phyloP scores from a whole-genome alignment of 306 rosid genomes.

The Quercus parvula region DNA sequence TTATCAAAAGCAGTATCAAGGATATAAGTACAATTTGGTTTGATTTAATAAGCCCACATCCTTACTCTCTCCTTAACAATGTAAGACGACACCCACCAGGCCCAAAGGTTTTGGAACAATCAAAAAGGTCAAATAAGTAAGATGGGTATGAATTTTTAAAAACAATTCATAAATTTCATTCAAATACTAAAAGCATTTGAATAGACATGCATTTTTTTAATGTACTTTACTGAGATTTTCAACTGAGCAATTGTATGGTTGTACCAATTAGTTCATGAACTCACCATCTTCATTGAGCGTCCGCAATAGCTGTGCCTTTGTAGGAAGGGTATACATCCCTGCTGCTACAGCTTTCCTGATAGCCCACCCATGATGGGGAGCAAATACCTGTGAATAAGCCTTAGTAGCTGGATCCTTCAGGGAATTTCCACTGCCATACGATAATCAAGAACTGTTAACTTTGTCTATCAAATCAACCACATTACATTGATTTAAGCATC shows the following conservation, averaged over 20 bases:
- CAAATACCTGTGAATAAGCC: constrained; percentile 76
- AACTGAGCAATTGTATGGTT: constrained; percentile 6
- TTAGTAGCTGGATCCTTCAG: constrained; percentile 82
- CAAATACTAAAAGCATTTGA: background rate
- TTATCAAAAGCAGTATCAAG: background rate
- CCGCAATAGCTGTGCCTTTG: constrained; percentile 59
- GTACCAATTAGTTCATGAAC: constrained; percentile 19
- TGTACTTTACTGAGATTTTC: background rate
- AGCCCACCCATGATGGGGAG: constrained; percentile 89
- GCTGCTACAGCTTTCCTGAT: constrained; percentile 88
- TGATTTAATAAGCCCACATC: background rate
- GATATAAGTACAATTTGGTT: background rate
- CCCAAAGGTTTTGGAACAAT: background rate
- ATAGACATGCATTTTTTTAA: background rate
- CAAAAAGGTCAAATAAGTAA: background rate
- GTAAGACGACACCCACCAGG: no score
- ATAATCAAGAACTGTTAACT: constrained; percentile 15
- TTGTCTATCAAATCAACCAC: background rate
- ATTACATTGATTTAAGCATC: background rate
- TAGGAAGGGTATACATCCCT: constrained; percentile 89
- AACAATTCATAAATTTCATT: background rate
- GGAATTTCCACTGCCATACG: constrained; percentile 68
- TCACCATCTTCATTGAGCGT: constrained; percentile 88
- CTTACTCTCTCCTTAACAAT: no score
- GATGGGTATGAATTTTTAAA: background rate